Base-by-base conservation (phyloP, 805 yeast species). In the Yueomyces sinensis region DNA sequence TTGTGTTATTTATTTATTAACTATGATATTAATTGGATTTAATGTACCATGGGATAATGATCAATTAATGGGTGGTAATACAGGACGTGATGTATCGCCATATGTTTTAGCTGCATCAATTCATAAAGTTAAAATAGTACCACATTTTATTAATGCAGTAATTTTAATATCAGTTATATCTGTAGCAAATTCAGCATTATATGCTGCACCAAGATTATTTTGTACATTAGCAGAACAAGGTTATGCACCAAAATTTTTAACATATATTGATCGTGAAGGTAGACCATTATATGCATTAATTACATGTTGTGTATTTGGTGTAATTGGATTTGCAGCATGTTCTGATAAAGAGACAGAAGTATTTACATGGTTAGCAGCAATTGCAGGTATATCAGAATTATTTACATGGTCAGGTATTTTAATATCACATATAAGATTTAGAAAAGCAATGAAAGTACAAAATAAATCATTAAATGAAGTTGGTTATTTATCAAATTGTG, bases 101-200 rank as follows among this genome's bases (percentile, higher is more conserved):
- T 79, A 78, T 52, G 87, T 80, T 44, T 68, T 80, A 54, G 84
- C 87, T 28, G 71, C 79, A 39, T 61, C 66, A 23, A 59, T 66
- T 34, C 80, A 71, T 27, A 75, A 77, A 42, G 73, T 79, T 42
- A 61, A 61, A 34, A 80, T 73, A 30, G 65, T 79, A 32, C 87
- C 87, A 30, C 73, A 77, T 35, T 72, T 80, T 41, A 76, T 80
- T 62, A 80, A 80, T 51, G 82, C 75, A 16, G 83, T 78, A 31
- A 77, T 80, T 44, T 62, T 80, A 59, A 56, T 79, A 37, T 76
- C 87, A 5, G 82, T 80, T 17, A 57, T 78, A 35, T 78, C 86
- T 5, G 87, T 79, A 36, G 86, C 84, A 46, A 80, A 79, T 62
- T 73, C 84, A 20, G 73, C 87, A 1, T 72, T 79, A 31, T 80